Evolutionary conservation across 257 asterid genomes (phyloP).

Genomic region (Gentiana macrophylla): DNA sequence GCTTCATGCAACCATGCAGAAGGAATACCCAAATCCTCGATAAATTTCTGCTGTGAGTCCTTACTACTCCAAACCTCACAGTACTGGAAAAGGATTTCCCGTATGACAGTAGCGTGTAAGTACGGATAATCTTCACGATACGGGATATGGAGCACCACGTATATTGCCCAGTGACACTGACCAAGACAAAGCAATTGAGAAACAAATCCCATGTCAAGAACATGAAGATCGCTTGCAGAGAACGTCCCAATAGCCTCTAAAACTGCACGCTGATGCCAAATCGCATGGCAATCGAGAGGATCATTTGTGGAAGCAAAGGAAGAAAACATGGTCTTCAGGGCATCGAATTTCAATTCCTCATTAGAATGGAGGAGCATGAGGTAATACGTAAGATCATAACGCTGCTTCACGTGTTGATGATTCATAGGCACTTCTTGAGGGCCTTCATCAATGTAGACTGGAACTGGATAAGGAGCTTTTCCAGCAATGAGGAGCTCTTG

Average conservation of each 20-base stretch:
- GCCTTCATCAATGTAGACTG: constrained; percentile 89
- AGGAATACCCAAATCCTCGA: constrained; percentile 83
- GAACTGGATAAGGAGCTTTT: constrained; percentile 87
- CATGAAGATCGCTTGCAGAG: constrained; percentile 82
- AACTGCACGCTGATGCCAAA: constrained; percentile 98
- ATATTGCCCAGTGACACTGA: constrained; percentile 96
- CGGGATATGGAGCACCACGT: constrained; percentile 90
- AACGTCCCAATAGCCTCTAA: constrained; percentile 89
- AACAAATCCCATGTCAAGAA: constrained; percentile 83
- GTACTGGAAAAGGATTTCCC: constrained; percentile 88
- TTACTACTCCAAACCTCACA: constrained; percentile 83
- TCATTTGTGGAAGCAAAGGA: constrained; percentile 84
- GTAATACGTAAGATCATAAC: constrained; percentile 79
- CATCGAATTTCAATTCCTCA: constrained; percentile 58
- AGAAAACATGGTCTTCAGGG: constrained; percentile 39
- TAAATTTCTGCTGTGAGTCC: constrained; percentile 63
- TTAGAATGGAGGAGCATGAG: constrained; percentile 97
- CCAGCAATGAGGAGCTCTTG: constrained; percentile 80
- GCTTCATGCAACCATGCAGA: constrained; percentile 93
- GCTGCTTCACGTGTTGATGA: constrained; percentile 34
- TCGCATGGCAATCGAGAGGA: constrained; percentile 98
- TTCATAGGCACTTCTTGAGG: constrained; percentile 38
- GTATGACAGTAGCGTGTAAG: constrained; percentile 55
- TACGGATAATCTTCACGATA: constrained; percentile 84
- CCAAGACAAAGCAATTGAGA: constrained; percentile 88